Evolutionary conservation across 2,329 filamentous ascomycete species (phyloP).

Genomic region (Diaporthe citri): DNA sequence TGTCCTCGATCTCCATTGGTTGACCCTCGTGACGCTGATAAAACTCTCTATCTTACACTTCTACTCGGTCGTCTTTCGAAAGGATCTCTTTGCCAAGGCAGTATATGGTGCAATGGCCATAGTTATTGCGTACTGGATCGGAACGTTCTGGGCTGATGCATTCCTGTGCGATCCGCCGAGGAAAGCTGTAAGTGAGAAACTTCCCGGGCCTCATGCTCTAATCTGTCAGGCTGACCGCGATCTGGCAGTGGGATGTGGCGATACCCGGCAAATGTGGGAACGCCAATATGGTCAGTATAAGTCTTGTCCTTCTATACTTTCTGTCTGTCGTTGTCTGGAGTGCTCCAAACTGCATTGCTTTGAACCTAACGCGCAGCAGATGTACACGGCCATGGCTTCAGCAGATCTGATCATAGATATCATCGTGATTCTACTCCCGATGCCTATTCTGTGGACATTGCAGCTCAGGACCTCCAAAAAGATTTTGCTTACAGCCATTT

Average conservation of each 20-base stretch:
- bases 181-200: slow-evolving; percentile 4
- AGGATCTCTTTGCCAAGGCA: not conserved
- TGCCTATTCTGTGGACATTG: slow-evolving; percentile 17
- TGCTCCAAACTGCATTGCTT: not conserved
- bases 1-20: slow-evolving; percentile 20
- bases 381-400: slow-evolving; percentile 26
- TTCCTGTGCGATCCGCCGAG: slow-evolving; percentile 13
- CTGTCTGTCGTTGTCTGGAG: not conserved
- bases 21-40: slow-evolving; percentile 13
- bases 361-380: not conserved
- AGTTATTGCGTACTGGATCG: slow-evolving; percentile 4
- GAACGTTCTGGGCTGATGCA: slow-evolving; percentile 16
- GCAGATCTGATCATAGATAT: slow-evolving; percentile 22
- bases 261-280: slow-evolving; percentile 20
- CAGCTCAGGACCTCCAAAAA: slow-evolving; percentile 9
- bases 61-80: slow-evolving; percentile 1
- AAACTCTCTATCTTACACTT: slow-evolving; percentile 14
- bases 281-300: slow-evolving; percentile 4
- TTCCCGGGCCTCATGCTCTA: not conserved
- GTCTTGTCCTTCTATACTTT: not conserved
- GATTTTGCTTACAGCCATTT: slow-evolving; percentile 6
- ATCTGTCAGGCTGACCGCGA: not conserved
- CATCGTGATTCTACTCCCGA: slow-evolving; percentile 23
- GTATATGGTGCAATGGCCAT: not conserved
- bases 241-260: not conserved